Evolutionary conservation across 176 grass and related monocot genomes (phyloP).

Genomic region (Puya raimondii): DNA sequence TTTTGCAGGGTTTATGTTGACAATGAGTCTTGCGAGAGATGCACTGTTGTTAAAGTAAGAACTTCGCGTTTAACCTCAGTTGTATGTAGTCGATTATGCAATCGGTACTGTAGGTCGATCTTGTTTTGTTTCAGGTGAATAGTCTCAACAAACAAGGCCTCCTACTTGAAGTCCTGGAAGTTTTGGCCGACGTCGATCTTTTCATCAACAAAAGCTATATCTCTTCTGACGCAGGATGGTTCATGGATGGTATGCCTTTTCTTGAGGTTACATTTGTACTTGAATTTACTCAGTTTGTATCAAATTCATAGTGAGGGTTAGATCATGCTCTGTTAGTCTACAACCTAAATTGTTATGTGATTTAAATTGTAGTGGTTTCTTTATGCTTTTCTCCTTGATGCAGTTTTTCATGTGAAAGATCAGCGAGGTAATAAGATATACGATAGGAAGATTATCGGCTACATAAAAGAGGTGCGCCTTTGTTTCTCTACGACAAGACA

Average conservation of each 20-base stretch:
- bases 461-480: constrained; percentile 32
- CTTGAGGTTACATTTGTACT: background rate
- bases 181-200: constrained; percentile 45
- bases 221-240: constrained; percentile 53
- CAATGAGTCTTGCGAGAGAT: constrained; percentile 45
- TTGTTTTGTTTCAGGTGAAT: constrained; percentile 29
- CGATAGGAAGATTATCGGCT: constrained; percentile 26
- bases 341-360: background rate
- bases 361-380: background rate
- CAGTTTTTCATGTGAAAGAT: constrained; percentile 60
- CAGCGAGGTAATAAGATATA: constrained; percentile 39
- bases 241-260: constrained; percentile 48
- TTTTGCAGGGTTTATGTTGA: constrained; percentile 43
- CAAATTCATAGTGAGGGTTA: too few species aligned
- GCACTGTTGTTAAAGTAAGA: constrained; percentile 46
- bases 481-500: background rate
- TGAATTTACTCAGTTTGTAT: too few species aligned
- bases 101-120: too few species aligned
- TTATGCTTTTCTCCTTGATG: constrained; percentile 1
- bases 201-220: constrained; percentile 49
- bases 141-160: constrained; percentile 40
- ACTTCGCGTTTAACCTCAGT: background rate
- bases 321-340: too few species aligned
- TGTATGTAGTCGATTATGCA: too few species aligned
- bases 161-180: constrained; percentile 45